Base-by-base conservation (phyloP, 202 grass and related monocot species). In the Dendrocalamus latiflorus region DNA sequence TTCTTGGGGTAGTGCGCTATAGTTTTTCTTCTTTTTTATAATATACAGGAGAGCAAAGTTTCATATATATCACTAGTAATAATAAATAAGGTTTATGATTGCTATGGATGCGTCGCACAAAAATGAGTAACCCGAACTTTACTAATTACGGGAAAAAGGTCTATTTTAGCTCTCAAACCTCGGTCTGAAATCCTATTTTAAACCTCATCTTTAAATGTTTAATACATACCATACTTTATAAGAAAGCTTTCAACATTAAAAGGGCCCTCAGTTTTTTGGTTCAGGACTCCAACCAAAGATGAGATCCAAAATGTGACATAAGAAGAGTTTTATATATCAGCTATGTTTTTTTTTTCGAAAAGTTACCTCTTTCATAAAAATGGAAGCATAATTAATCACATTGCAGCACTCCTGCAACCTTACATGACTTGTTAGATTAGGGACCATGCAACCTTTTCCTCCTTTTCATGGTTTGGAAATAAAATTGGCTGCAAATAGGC, bases 381-480 rank as follows among this genome's bases (percentile, higher is more conserved):
- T 76, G 56, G 22, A 76, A 45, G 58, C 56, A 45, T 38, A 20
- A 17, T 38, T 65, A 38, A 15, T n/a, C 47, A 54, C 14, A 2
- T 0, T 0, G 13, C 24, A 30, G 1, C 63, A 26, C 17, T 43
- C n/a, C 53, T 58, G 1, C 41, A 8, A 41, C 49, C 10, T 44
- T 26, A 25, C n/a, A 9, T 3, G 8, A 14, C 36, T 13, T 25
- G 20, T 28, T 50, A 66, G 34, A 68, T 37, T 12, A n/a, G n/a
- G n/a, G n/a, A 68, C 50, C 62, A 38, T 68, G 49, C 26, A 66
- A 37, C 61, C 25, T 84, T 84, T 84, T 30, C 38, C 61, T 76
- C 42, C 77, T 86, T 86, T 86, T 24, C 77, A 68, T 58, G 37
- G 25, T 20, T 37, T 48, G 25, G 10, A 81, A 37, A 65, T 49